These are phyloP conservation scores for Nigrospora oryzae DNA, from an alignment of 2,329 filamentous ascomycete genomes.

Conservation along the genomic window DNA sequence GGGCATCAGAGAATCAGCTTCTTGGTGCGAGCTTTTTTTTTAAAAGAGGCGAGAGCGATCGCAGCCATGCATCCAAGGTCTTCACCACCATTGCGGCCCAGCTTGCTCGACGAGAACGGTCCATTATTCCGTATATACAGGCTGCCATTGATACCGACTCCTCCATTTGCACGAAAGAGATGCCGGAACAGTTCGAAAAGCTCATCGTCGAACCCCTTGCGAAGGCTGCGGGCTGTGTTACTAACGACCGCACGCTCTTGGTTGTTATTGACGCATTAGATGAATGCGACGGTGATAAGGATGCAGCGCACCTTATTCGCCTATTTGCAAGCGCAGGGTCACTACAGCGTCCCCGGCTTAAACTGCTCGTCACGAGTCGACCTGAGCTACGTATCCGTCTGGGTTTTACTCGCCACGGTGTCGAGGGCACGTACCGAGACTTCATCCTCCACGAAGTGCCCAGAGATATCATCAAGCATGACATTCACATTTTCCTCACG, in stretches of 20 bases:
- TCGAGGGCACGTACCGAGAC: background rate
- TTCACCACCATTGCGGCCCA: constrained; percentile 29
- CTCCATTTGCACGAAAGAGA: constrained; percentile 15
- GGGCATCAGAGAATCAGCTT: background rate
- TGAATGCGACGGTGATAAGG: constrained; percentile 19
- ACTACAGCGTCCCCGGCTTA: constrained; percentile 10
- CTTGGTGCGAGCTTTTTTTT: constrained; percentile 31
- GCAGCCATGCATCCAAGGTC: constrained; percentile 22
- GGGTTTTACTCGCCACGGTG: constrained; percentile 19
- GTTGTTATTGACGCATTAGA: constrained; percentile 25
- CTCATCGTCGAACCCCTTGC: constrained; percentile 27
- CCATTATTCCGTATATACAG: constrained; percentile 14
- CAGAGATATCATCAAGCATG: background rate
- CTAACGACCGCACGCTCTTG: background rate
- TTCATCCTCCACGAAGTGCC: background rate
- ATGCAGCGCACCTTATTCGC: constrained; percentile 18
- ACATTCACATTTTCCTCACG: background rate
- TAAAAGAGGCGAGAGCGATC: constrained; percentile 28
- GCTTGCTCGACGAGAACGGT: constrained; percentile 17
- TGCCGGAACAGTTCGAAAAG: constrained; percentile 29
- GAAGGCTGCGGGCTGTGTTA: background rate
- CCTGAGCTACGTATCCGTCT: constrained; percentile 26
- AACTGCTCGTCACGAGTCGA: constrained; percentile 29
- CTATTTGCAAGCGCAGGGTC: constrained; percentile 10
- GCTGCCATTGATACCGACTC: constrained; percentile 20